Evolutionary conservation across 1,139 yeast genomes (phyloP).

Genomic region (Arxiozyma slooffiae): DNA sequence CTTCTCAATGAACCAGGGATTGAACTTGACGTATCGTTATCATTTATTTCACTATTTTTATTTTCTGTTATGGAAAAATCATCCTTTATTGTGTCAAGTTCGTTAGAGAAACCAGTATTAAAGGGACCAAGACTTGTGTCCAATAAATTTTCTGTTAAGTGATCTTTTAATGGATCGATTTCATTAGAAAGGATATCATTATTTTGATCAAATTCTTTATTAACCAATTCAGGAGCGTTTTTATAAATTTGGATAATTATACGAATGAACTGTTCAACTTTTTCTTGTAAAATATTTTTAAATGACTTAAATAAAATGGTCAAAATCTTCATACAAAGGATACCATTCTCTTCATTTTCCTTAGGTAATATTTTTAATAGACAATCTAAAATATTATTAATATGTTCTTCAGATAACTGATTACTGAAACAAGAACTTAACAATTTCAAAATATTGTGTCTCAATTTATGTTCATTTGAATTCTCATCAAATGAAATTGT

Average conservation of each 20-base stretch:
- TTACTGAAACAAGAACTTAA: slow-evolving; percentile 75
- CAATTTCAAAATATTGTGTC: slow-evolving; percentile 69
- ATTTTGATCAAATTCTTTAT: slow-evolving; percentile 43
- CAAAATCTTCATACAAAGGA: slow-evolving; percentile 77
- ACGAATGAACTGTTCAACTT: slow-evolving; percentile 71
- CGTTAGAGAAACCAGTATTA: not conserved
- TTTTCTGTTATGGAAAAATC: not conserved
- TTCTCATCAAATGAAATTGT: slow-evolving; percentile 61
- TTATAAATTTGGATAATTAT: slow-evolving; percentile 69
- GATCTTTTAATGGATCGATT: slow-evolving; percentile 5
- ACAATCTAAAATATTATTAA: slow-evolving; percentile 50
- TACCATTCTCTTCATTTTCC: slow-evolving; percentile 95
- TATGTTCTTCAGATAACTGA: slow-evolving; percentile 69
- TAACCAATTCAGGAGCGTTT: slow-evolving; percentile 69
- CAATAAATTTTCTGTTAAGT: slow-evolving; percentile 6
- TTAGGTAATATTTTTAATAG: slow-evolving; percentile 50
- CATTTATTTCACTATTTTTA: not conserved
- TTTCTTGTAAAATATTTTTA: slow-evolving; percentile 55
- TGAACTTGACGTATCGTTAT: not conserved
- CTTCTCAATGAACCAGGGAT: slow-evolving; percentile 26
- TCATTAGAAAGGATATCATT: slow-evolving; percentile 10
- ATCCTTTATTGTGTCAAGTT: not conserved
- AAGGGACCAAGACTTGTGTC: slow-evolving; percentile 5
- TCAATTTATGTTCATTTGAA: slow-evolving; percentile 61
- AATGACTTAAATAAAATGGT: slow-evolving; percentile 85